Conservation (phyloP, 176 grass and related monocot species). For the Themeda triandra region DNA sequence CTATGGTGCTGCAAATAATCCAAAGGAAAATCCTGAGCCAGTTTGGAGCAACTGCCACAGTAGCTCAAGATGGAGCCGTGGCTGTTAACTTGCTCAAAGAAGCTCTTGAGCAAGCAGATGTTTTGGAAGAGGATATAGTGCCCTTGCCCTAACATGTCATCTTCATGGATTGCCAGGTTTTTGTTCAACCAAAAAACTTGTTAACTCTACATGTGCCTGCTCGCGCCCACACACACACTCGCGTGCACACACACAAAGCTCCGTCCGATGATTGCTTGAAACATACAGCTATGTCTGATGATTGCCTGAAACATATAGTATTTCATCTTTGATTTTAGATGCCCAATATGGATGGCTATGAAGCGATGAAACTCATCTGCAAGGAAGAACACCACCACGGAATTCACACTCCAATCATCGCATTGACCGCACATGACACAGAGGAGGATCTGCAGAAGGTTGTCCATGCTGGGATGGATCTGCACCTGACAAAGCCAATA, state of each 20-base stretch:
- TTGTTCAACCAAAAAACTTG: background rate
- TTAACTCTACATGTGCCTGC: no score
- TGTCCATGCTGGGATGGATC: slow-evolving; percentile 47
- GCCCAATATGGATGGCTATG: slow-evolving; percentile 75
- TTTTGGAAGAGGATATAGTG: background rate
- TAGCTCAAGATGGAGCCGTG: slow-evolving; percentile 41
- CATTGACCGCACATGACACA: slow-evolving; percentile 43
- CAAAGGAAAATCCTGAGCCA: slow-evolving; percentile 33
- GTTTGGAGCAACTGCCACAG: slow-evolving; percentile 52
- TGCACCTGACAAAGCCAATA: slow-evolving; percentile 56
- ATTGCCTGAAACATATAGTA: background rate
- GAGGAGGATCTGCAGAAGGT: slow-evolving; percentile 38
- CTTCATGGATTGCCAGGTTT: slow-evolving; percentile 73
- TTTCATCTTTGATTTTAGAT: slow-evolving; percentile 37
- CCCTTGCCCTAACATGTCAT: slow-evolving; percentile 47
- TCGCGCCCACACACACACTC: no score
- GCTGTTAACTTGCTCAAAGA: slow-evolving; percentile 48
- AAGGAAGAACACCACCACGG: slow-evolving; percentile 49
- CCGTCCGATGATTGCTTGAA: background rate
- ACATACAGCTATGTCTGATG: background rate
- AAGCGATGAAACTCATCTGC: slow-evolving; percentile 56
- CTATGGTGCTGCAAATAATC: slow-evolving; percentile 30
- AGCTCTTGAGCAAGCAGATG: slow-evolving; percentile 28
- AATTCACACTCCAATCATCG: slow-evolving; percentile 52
- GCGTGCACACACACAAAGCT: background rate